phyloP scores from a whole-genome alignment of 768 basidiomycete genomes.

The Rickenella mellea region DNA sequence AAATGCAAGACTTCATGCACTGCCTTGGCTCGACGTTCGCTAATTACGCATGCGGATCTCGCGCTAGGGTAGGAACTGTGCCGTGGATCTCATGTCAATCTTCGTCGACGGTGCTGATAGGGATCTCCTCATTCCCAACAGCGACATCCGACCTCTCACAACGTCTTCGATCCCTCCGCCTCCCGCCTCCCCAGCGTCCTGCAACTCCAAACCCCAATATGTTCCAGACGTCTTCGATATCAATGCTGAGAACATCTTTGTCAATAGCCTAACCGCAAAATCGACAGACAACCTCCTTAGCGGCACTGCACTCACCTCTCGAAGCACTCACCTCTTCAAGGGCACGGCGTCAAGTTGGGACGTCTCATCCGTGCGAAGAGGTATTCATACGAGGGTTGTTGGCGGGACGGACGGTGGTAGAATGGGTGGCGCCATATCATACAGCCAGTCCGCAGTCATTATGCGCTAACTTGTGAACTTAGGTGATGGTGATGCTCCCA shows the following conservation, averaged over 20 bases:
- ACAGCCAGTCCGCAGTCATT: too few relatives aligned
- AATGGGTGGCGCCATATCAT: slow-evolving; percentile 51
- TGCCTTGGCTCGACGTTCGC: slow-evolving; percentile 62
- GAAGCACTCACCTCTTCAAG: neutral
- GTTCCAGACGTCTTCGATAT: slow-evolving; percentile 2
- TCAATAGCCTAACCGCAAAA: slow-evolving; percentile 8
- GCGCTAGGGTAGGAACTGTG: slow-evolving; percentile 55
- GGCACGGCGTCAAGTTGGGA: slow-evolving; percentile 37
- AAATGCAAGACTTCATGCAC: slow-evolving; percentile 63
- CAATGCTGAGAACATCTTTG: slow-evolving; percentile 13
- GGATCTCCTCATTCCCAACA: slow-evolving; percentile 2
- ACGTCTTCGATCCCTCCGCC: neutral
- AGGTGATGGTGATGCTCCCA: too few relatives aligned
- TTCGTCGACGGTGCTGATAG: slow-evolving; percentile 39
- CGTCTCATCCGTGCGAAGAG: slow-evolving; percentile 51
- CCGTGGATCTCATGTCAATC: slow-evolving; percentile 51
- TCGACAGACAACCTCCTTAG: slow-evolving; percentile 16
- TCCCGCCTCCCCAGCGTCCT: neutral
- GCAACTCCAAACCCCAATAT: neutral
- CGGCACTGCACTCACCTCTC: slow-evolving; percentile 7
- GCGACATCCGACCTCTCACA: neutral
- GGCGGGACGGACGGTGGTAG: slow-evolving; percentile 46
- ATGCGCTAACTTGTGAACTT: too few relatives aligned
- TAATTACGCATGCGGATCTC: slow-evolving; percentile 64
- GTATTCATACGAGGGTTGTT: slow-evolving; percentile 41